Conservation (phyloP, 1,284 basidiomycete genomes). For the Singerocomus inundabilis region DNA sequence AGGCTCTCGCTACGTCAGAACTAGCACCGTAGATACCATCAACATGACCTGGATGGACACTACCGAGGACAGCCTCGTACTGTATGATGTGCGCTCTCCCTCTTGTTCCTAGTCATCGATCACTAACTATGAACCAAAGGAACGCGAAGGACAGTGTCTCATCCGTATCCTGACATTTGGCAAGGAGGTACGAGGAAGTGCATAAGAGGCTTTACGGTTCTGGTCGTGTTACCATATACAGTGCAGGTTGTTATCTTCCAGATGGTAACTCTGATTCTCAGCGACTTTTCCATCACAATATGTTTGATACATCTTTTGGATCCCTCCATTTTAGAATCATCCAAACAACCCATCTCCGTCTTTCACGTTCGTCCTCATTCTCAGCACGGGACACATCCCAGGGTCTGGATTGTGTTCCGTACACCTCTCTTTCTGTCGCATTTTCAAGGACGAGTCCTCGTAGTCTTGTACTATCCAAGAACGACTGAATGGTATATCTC, state of each 20-base stretch:
- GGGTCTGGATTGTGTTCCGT: slow-evolving; percentile 36
- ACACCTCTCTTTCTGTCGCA: slow-evolving; percentile 48
- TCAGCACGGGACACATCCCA: slow-evolving; percentile 55
- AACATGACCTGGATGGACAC: slow-evolving; percentile 35
- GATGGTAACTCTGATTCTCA: not conserved
- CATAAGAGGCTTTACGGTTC: slow-evolving; percentile 8
- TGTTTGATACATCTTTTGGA: slow-evolving; percentile 4
- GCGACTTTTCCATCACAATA: not conserved
- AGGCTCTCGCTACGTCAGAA: slow-evolving; percentile 29
- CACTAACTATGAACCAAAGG: slow-evolving; percentile 21
- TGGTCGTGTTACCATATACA: slow-evolving; percentile 2
- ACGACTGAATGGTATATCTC: slow-evolving; percentile 62
- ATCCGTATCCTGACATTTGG: slow-evolving; percentile 37
- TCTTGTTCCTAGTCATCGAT: not conserved
- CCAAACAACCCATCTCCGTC: slow-evolving; percentile 70
- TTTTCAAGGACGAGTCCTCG: slow-evolving; percentile 49
- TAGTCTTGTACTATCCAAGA: slow-evolving; percentile 38
- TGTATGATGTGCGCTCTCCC: slow-evolving; percentile 30
- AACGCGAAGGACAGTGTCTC: slow-evolving; percentile 33
- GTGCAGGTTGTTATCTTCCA: not conserved
- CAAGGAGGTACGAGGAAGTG: slow-evolving; percentile 17
- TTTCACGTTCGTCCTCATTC: slow-evolving; percentile 59
- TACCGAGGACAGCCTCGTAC: slow-evolving; percentile 33
- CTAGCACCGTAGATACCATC: slow-evolving; percentile 31
- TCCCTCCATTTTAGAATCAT: slow-evolving; percentile 54